Evolutionary conservation across 768 basidiomycete species (phyloP), one percentile per base, ranked within the genome.

Genomic region (Suillus clintonianus): DNA sequence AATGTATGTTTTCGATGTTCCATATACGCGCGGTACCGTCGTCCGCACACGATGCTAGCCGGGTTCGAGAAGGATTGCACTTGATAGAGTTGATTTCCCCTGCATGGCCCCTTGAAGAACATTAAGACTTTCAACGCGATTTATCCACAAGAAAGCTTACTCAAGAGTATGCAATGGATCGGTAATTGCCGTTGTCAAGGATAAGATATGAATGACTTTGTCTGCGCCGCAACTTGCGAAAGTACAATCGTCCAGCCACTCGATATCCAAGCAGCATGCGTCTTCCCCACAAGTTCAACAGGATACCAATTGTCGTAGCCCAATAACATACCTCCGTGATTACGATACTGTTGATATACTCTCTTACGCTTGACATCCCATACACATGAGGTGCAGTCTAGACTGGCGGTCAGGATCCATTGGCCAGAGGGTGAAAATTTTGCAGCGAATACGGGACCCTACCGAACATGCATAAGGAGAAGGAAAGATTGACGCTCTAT

Each of bases 211-310:
- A 50, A 92, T 84, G 24, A 81, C 71, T 43, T 80, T 79, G 72
- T 94, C 91, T 19, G 90, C 88, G 43, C 91, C 90, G 69, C 88
- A 89, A 57, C 85, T 91, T 32, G 85, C 89, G 67, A 93, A 94
- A 3, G 82, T 83, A 24, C 83, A 81, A 19, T 91, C 87, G 60
- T 86, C 83, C 19, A 94, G 67, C 92, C 92, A 94, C 62, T 91
- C 91, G 13, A 90, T 83, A 70, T 94, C 92, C 70, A 94, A 74
- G 73, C 91, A 92, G 69, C 90, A 91, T 72, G 87, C 91, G 89
- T 73, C 68, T 65, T 67, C 43, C 68, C 64, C 56, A 30, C 58
- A 8, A 48, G 17, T 60, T 61, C 41, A 60, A 67, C 60, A 70
- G 58, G 39, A 32, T 48, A 41, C 24, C 43, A 57, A 43, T 15